Base-by-base conservation (phyloP, 2,329 filamentous ascomycete genomes). In the Exutisphaerella laricina region DNA sequence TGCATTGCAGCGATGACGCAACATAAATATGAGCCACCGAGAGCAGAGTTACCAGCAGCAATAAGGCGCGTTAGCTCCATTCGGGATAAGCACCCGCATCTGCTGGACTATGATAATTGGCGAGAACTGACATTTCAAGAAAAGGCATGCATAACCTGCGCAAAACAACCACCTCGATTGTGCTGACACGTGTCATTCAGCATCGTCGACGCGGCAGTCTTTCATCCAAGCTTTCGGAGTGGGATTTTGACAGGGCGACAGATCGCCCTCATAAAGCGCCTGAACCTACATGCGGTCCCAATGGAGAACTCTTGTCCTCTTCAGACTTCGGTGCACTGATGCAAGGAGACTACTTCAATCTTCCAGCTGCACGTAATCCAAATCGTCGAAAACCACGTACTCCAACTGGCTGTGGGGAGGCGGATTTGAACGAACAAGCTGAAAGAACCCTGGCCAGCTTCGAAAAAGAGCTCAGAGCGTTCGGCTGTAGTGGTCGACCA, bases 111-210 rank as follows among this genome's bases (percentile, higher is more conserved):
- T n/a, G 23, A 35, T n/a, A 23, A 35, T 5, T 35, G 33, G 33
- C 21, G 13, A 13, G 33, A 23, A 12, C n/a, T 35, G 5, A n/a
- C 9, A 22, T 35, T 8, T 17, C 3, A 35, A 23, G 33, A 35
- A 5, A 35, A 35, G 18, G 33, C 23, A 23, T 35, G 33, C 33
- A 20, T 35, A 17, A 23, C 14, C 18, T 21, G 17, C 33, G 20
- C 17, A 32, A 35, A 35, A 23, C 33, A 35, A 35, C 20, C 33
- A 35, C 33, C n/a, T 20, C 5, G 20, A 20, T 21, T 23, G 14
- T n/a, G 20, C 33, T 35, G 33, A 35, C 33, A 35, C 33, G 18
- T 35, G 33, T 17, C 33, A 20, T n/a, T 21, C 17, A 35, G 33
- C 33, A 20, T n/a, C 33, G 33, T 21, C 16, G 3, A 23, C 33